Conservation (phyloP, 495 filamentous ascomycete species). For the Astrothelium macrocarpum region DNA sequence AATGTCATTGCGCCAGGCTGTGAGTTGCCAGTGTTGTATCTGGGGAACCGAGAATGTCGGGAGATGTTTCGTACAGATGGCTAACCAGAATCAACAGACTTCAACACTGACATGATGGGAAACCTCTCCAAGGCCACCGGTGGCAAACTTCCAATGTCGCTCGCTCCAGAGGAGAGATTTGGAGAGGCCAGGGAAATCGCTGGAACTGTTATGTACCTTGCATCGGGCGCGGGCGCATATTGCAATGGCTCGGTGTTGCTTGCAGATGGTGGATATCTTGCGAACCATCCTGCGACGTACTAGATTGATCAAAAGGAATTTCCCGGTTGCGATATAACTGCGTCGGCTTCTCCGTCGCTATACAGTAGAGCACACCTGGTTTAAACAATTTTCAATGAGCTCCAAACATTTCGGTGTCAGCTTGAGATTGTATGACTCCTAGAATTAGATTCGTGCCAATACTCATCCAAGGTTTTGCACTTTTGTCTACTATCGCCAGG, state of each 20-base stretch:
- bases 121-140: not conserved
- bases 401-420: not conserved
- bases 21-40: conserved; percentile 8
- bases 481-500: too few species aligned
- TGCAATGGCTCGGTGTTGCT: conserved; percentile 30
- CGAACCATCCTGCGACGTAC: conserved; percentile 24
- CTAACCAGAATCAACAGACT: not conserved
- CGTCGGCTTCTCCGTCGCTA: not conserved
- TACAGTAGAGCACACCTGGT: not conserved
- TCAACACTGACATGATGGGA: not conserved
- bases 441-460: not conserved
- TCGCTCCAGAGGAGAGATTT: conserved; percentile 21
- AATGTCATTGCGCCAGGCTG: conserved; percentile 23
- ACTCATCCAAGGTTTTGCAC: not conserved
- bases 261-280: conserved; percentile 31
- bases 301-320: not conserved
- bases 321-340: not conserved
- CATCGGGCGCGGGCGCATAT: conserved; percentile 27
- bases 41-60: not conserved
- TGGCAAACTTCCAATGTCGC: conserved; percentile 16
- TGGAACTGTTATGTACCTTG: conserved; percentile 30
- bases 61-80: conserved; percentile 7
- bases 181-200: conserved; percentile 31
- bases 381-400: not conserved
- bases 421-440: not conserved